Evolutionary conservation across 1,284 basidiomycete species (phyloP), one percentile per base, ranked within the genome.

Genomic region (Ceratobasidium sp.): DNA sequence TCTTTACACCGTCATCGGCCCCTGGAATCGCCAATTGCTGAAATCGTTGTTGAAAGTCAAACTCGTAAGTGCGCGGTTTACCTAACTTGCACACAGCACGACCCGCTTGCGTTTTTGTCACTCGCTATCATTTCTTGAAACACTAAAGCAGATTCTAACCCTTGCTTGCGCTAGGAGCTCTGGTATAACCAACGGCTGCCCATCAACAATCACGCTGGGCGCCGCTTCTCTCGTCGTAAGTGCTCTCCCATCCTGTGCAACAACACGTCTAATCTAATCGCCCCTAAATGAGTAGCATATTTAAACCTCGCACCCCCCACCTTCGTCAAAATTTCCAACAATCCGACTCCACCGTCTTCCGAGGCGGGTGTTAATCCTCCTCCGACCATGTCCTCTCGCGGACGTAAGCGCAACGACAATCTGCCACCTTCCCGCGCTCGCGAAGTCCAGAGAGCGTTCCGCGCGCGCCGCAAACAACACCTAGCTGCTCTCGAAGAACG

Each of bases 361-460:
- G 66, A 69, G 66, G 66, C 66, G 66, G 66, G 66, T 69, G 66
- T 41, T 37, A 69, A 69, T 69, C 51, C 66, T 69, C 66, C 66
- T 69, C 22, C 66, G 31, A 69, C 53, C 53, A 69, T 69, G 66
- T 69, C 66, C 51, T 69, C 66, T 83, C 90, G 94, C 79, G 94
- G 94, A 76, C 89, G 94, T 80, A 96, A 96, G 82, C 88, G 94
- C 81, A 96, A 96, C 84, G 93, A 96, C 83, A 92, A 92, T 80
- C 88, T 96, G 49, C 94, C 94, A 77, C 94, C 94, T 46, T 96
- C 95, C 80, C 90, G 95, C 76, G 95, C 95, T 34, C 86, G 95
- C 74, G 95, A 97, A 81, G 94, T 97, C 41, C 95, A 97, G 82
- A 86, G 95, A 78, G 95, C 95, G 2, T 97, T 97, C 84, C 88